These are phyloP conservation scores for Cichorium intybus DNA, from an alignment of 140 eudicot genomes.

Conservation along the genomic window DNA sequence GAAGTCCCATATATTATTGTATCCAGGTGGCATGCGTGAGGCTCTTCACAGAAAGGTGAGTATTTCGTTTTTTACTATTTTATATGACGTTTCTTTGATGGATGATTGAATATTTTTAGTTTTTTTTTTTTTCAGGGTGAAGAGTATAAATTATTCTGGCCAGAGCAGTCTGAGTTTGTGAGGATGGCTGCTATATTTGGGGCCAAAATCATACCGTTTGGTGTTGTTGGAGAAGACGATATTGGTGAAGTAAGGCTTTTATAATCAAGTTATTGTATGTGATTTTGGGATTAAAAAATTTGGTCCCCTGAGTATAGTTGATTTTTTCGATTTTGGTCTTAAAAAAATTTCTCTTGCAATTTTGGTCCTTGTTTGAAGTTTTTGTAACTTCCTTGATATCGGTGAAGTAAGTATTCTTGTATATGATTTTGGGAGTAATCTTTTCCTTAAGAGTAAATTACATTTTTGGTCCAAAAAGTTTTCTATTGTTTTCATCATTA, in stretches of 20 bases:
- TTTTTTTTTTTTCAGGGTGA: slow-evolving; percentile 56
- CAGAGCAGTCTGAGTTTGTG: slow-evolving; percentile 83
- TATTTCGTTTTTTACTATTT: background rate
- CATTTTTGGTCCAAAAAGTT: no score
- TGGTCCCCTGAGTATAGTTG: no score
- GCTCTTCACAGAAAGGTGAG: slow-evolving; percentile 93
- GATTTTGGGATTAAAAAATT: no score
- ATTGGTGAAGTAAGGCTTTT: slow-evolving; percentile 53
- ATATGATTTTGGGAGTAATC: no score
- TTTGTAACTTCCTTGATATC: no score
- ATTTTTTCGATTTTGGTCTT: no score
- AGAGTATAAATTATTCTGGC: slow-evolving; percentile 88
- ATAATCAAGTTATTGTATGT: no score
- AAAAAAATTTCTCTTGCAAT: no score
- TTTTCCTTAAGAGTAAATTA: no score
- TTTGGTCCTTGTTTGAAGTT: no score
- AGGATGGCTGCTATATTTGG: slow-evolving; percentile 97
- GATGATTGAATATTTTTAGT: background rate
- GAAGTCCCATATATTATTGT: slow-evolving; percentile 67
- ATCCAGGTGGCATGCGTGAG: slow-evolving; percentile 95
- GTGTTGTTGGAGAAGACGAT: slow-evolving; percentile 95
- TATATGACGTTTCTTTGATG: background rate
- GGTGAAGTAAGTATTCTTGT: slow-evolving; percentile 13
- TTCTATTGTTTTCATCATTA: no score
- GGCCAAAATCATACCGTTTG: slow-evolving; percentile 89